Conservation (phyloP, 495 filamentous ascomycete species). For the Paragyromitra xinjiangensis region DNA sequence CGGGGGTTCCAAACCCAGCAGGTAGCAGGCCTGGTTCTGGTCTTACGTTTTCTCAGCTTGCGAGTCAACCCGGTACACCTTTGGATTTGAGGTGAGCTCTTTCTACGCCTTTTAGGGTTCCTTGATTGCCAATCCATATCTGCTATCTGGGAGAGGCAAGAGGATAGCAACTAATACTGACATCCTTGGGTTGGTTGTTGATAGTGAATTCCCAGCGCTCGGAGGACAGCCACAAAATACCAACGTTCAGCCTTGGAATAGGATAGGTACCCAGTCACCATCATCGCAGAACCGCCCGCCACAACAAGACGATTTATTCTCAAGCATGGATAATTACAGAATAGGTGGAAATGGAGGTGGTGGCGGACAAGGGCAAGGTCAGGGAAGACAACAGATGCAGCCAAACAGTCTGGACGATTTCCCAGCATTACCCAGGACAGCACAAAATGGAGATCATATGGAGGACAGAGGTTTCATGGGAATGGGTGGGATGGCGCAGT, state of each 20-base stretch:
- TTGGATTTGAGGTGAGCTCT: slow-evolving; percentile 53
- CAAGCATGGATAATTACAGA: slow-evolving; percentile 53
- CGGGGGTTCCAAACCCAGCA: slow-evolving; percentile 54
- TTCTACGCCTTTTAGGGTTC: background rate
- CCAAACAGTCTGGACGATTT: slow-evolving; percentile 55
- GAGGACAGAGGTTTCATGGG: slow-evolving; percentile 51
- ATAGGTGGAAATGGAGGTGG: slow-evolving; percentile 49
- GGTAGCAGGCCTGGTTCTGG: slow-evolving; percentile 52
- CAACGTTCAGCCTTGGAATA: slow-evolving; percentile 56
- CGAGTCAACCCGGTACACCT: slow-evolving; percentile 55
- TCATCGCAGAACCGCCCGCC: slow-evolving; percentile 52
- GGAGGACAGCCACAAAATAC: slow-evolving; percentile 54
- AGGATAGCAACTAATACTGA: slow-evolving; percentile 15
- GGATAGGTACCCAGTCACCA: slow-evolving; percentile 55
- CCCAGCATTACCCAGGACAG: slow-evolving; percentile 51
- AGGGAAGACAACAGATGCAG: slow-evolving; percentile 49
- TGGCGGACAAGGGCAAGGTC: slow-evolving; percentile 28
- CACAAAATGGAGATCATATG: slow-evolving; percentile 43
- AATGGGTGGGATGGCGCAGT: slow-evolving; percentile 47
- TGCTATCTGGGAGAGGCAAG: background rate
- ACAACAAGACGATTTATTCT: slow-evolving; percentile 53
- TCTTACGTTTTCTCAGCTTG: slow-evolving; percentile 55
- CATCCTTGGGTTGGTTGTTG: slow-evolving; percentile 4
- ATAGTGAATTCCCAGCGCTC: slow-evolving; percentile 57
- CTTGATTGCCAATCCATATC: background rate